phyloP scores from a whole-genome alignment of 306 rosid species.

The Glycine latifolia region DNA sequence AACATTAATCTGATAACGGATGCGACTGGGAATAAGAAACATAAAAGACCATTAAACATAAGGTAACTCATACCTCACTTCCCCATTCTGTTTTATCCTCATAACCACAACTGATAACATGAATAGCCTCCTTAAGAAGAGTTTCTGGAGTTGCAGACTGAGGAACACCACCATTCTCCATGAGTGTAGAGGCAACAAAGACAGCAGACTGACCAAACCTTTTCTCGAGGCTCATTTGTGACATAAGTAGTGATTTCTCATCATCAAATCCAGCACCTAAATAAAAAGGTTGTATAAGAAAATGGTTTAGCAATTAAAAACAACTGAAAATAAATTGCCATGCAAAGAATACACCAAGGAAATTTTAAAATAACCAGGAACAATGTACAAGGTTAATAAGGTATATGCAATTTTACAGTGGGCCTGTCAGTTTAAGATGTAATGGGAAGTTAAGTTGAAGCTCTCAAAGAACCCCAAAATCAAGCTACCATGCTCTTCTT shows the following conservation, averaged over 20 bases:
- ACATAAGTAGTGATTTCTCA: slow-evolving; percentile 82
- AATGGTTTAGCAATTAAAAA: slow-evolving; percentile 10
- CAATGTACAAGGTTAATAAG: not conserved
- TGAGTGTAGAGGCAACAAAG: slow-evolving; percentile 91
- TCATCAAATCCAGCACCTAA: slow-evolving; percentile 90
- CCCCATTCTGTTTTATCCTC: slow-evolving; percentile 96
- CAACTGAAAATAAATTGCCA: slow-evolving; percentile 9
- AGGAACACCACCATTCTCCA: slow-evolving; percentile 97
- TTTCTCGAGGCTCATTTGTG: slow-evolving; percentile 92
- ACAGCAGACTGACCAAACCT: slow-evolving; percentile 91
- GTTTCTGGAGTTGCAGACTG: slow-evolving; percentile 94
- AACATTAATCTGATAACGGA: not conserved
- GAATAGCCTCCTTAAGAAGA: slow-evolving; percentile 94
- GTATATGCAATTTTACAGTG: slow-evolving; percentile 10
- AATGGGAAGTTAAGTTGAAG: not conserved
- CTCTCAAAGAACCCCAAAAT: slow-evolving; percentile 14
- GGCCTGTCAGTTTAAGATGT: slow-evolving; percentile 4
- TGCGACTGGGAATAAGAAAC: not conserved
- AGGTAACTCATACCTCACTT: slow-evolving; percentile 61
- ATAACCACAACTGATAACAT: slow-evolving; percentile 92
- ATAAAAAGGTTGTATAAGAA: slow-evolving; percentile 6
- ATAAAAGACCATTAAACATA: slow-evolving; percentile 28
- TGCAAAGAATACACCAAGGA: slow-evolving; percentile 5
- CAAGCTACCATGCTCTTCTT: slow-evolving; percentile 16
- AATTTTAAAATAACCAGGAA: not conserved